These are phyloP conservation scores for Cordyceps farinosa DNA, from an alignment of 2,329 filamentous ascomycete species.

Conservation along the genomic window DNA sequence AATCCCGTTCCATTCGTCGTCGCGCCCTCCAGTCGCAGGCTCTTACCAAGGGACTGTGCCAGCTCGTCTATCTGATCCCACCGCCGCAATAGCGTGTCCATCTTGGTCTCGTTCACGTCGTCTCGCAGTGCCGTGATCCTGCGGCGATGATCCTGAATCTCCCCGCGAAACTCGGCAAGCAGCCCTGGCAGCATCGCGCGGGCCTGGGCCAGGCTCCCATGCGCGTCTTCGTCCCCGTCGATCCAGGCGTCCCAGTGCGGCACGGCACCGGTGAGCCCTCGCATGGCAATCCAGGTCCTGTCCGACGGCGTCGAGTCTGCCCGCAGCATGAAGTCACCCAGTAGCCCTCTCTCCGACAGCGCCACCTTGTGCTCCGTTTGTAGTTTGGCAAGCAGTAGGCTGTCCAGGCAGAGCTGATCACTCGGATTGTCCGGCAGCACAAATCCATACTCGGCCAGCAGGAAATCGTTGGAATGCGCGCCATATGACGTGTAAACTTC, in stretches of 20 bases:
- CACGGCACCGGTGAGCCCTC: neutral
- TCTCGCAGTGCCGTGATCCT: neutral
- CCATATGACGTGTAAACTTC: slow-evolving; percentile 71
- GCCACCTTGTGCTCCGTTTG: neutral
- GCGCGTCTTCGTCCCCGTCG: neutral
- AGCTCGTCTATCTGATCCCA: neutral
- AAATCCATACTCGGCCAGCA: slow-evolving; percentile 65
- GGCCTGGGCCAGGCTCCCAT: neutral
- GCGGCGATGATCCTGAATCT: neutral
- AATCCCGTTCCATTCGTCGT: neutral
- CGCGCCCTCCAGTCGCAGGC: neutral
- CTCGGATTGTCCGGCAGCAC: slow-evolving; percentile 45
- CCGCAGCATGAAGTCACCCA: neutral
- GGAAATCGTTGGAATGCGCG: slow-evolving; percentile 65
- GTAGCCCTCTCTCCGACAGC: neutral
- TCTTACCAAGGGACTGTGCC: neutral
- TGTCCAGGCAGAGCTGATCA: slow-evolving; percentile 31
- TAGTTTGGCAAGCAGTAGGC: neutral
- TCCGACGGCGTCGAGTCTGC: neutral
- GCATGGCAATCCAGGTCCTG: neutral
- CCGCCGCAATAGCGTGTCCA: neutral
- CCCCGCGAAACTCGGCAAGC: neutral
- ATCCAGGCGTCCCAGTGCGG: neutral
- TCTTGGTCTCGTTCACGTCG: neutral
- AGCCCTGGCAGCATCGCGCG: neutral